A percentile compares a stretch with the other conserved stretches of the same genome.
These are phyloP conservation scores for Debaryomyces sp. DNA, from an alignment of 1,139 yeast genomes.

Conservation along the genomic window DNA sequence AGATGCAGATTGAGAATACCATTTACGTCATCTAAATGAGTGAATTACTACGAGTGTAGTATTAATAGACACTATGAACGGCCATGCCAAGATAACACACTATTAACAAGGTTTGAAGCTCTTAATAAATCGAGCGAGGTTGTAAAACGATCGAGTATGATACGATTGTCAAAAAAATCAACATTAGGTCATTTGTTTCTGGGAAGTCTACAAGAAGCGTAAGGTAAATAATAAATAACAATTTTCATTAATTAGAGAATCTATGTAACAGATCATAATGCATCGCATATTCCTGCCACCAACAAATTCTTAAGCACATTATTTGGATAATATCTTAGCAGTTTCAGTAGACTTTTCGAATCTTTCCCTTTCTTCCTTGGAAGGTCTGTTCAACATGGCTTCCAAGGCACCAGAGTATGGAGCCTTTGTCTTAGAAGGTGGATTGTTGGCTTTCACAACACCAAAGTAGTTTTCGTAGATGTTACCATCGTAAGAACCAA, in stretches of 20 bases:
- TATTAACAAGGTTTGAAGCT: no score
- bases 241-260: constrained; percentile 2
- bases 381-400: constrained; percentile 41
- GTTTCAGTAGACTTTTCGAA: constrained; percentile 34
- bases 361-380: constrained; percentile 43
- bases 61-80: not conserved
- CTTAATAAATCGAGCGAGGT: no score
- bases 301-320: not conserved
- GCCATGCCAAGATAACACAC: no score
- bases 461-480: constrained; percentile 49
- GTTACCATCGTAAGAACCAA: constrained; percentile 50
- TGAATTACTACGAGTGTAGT: not conserved
- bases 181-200: not conserved
- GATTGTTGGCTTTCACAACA: constrained; percentile 39
- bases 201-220: not conserved
- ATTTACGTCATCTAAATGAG: not conserved
- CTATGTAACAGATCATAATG: not conserved
- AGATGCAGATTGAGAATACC: not conserved
- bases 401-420: constrained; percentile 41
- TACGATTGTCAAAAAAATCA: not conserved
- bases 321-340: constrained; percentile 26
- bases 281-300: not conserved
- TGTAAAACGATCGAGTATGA: no score
- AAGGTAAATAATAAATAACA: not conserved
- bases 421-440: constrained; percentile 40